A percentile compares a stretch with the other conserved stretches of the same genome.
Conservation (phyloP, 495 filamentous ascomycete genomes). For the Glutinoglossum americanum region DNA sequence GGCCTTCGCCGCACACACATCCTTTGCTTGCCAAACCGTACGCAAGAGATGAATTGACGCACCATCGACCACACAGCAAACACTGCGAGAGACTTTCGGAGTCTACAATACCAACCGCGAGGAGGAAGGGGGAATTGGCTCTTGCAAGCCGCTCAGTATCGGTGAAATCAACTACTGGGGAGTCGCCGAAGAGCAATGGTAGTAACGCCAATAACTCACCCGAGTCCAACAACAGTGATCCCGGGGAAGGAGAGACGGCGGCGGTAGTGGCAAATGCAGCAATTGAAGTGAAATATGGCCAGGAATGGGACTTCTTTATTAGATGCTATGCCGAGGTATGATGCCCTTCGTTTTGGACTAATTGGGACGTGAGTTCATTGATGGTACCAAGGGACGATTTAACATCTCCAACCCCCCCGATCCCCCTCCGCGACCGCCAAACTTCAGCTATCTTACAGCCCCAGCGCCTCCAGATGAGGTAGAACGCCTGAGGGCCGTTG, state of each 20-base stretch:
- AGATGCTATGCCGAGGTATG: conserved; percentile 4
- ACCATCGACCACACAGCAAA: not conserved
- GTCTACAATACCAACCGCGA: not conserved
- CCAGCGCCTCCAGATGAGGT: conserved; percentile 15
- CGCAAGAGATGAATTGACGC: conserved; percentile 1
- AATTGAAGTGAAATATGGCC: not conserved
- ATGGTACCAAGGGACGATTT: conserved; percentile 15
- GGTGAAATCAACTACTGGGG: not conserved
- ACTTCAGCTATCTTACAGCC: conserved; percentile 15
- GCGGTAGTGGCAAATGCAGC: not conserved
- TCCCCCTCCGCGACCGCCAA: conserved; percentile 12
- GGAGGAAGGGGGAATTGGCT: not conserved
- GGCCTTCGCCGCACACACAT: conserved; percentile 1
- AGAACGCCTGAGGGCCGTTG: conserved; percentile 11
- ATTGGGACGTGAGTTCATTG: not conserved
- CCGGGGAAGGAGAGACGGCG: not conserved
- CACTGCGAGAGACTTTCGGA: not conserved
- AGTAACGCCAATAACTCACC: not conserved
- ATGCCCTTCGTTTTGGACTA: not conserved
- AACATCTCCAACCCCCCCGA: conserved; percentile 20
- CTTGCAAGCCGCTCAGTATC: not conserved
- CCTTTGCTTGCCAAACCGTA: not conserved
- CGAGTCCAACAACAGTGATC: not conserved
- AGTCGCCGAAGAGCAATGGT: not conserved
- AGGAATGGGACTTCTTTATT: conserved; percentile 5